These are phyloP conservation scores for Talaromyces borbonicus DNA, from an alignment of 495 filamentous ascomycete species.

Conservation along the genomic window DNA sequence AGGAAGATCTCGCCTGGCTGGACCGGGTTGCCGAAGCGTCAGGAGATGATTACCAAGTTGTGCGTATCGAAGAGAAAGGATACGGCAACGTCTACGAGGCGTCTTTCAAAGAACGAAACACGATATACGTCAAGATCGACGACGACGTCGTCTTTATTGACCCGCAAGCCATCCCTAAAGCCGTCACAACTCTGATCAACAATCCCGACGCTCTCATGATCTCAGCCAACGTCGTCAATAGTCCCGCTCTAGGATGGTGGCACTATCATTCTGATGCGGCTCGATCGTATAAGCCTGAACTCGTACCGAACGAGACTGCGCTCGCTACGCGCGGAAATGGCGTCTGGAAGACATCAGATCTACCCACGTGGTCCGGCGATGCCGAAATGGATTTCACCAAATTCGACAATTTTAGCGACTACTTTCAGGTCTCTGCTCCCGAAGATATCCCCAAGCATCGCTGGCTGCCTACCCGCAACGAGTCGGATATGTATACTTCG, in stretches of 20 bases:
- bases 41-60: constrained; percentile 1
- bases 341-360: constrained; percentile 12
- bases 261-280: constrained; percentile 28
- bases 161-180: constrained; percentile 26
- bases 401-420: constrained; percentile 7
- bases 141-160: constrained; percentile 36
- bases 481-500: constrained; percentile 2
- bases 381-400: not conserved
- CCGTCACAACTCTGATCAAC: constrained; percentile 27
- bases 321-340: constrained; percentile 4
- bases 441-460: constrained; percentile 9
- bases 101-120: constrained; percentile 18
- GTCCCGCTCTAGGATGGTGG: constrained; percentile 24
- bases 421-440: not conserved
- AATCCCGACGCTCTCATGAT: constrained; percentile 27
- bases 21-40: constrained; percentile 9
- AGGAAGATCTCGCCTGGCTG: constrained; percentile 28
- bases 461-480: constrained; percentile 6
- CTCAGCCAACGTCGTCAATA: constrained; percentile 35
- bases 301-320: constrained; percentile 10
- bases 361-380: constrained; percentile 10
- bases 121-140: constrained; percentile 36
- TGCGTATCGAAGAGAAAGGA: constrained; percentile 8
- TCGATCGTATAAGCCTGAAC: constrained; percentile 28
- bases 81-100: constrained; percentile 25